A percentile compares a stretch with the other conserved stretches of the same genome.
These are phyloP conservation scores for Raphanus hybrid DNA, from an alignment of 441 rosid genomes.

Conservation along the genomic window DNA sequence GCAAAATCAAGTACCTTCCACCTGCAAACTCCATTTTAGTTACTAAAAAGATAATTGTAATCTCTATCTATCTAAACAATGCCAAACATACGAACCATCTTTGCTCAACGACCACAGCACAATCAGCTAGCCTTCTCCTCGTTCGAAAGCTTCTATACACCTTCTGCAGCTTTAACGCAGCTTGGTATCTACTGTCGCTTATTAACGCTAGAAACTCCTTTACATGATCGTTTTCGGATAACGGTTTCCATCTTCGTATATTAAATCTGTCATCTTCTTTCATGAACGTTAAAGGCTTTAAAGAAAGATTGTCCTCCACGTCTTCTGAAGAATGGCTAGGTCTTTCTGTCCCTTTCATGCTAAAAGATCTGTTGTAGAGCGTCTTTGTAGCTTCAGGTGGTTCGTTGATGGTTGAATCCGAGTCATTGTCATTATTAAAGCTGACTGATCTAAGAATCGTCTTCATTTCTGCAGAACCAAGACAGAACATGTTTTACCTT, in stretches of 20 bases:
- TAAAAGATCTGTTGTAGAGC: constrained; percentile 39
- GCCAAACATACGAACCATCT: constrained; percentile 55
- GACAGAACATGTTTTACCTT: constrained; percentile 1
- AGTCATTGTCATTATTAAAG: constrained; percentile 42
- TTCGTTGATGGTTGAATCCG: constrained; percentile 41
- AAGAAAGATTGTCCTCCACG: constrained; percentile 42
- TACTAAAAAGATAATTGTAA: not conserved
- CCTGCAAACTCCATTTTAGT: constrained; percentile 46
- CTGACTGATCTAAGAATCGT: constrained; percentile 46
- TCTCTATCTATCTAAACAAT: constrained; percentile 8
- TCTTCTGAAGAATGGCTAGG: constrained; percentile 38
- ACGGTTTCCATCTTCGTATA: constrained; percentile 22
- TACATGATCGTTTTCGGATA: not conserved
- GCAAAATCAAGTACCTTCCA: constrained; percentile 84
- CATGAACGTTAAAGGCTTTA: constrained; percentile 37
- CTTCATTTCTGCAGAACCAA: constrained; percentile 37
- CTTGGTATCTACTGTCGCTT: constrained; percentile 44
- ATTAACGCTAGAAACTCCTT: constrained; percentile 25
- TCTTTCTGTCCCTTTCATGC: constrained; percentile 45
- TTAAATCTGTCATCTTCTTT: constrained; percentile 33
- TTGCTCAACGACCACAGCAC: constrained; percentile 76
- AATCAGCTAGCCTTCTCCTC: constrained; percentile 73
- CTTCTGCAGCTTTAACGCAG: constrained; percentile 70
- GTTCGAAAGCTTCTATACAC: constrained; percentile 77
- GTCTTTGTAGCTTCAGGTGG: constrained; percentile 37